phyloP scores from a whole-genome alignment of 371 early-diverging fungal species.

The Lichtheimia hyalospora region DNA sequence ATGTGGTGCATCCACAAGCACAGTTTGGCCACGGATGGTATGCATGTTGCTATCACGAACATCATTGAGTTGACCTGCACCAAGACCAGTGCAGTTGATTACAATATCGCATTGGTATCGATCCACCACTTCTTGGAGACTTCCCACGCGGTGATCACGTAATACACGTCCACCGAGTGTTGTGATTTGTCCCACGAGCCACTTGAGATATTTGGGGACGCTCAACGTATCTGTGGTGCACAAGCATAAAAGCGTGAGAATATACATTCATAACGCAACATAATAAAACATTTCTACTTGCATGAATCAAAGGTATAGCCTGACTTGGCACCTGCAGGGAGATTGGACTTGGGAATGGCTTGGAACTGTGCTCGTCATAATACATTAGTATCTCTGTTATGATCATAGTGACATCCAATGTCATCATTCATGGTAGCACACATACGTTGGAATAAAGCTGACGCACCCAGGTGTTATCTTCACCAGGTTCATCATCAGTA shows the following conservation, averaged over 20 bases:
- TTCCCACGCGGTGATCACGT: constrained; percentile 34
- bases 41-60: constrained; percentile 66
- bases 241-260: constrained; percentile 8
- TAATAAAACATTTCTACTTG: constrained; percentile 9
- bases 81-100: constrained; percentile 79
- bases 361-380: constrained; percentile 15
- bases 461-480: constrained; percentile 34
- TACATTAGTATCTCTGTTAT: neutral
- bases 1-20: constrained; percentile 68
- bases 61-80: constrained; percentile 62
- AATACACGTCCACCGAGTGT: constrained; percentile 57
- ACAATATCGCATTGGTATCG: constrained; percentile 45
- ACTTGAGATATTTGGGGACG: constrained; percentile 61
- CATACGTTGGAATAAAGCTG: constrained; percentile 33
- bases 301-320: constrained; percentile 38
- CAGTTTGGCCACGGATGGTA: constrained; percentile 77
- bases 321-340: constrained; percentile 17
- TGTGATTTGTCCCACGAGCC: constrained; percentile 56
- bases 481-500: constrained; percentile 15
- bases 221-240: constrained; percentile 25
- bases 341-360: constrained; percentile 19
- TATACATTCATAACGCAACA: neutral
- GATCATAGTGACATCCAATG: too few species aligned
- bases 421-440: too few species aligned
- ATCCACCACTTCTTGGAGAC: constrained; percentile 55